Percentiles rank a stretch among this genome's conserved stretches.
Evolutionary conservation across 176 grass and related monocot genomes (phyloP).

Genomic region (Aegilops bicornis): DNA sequence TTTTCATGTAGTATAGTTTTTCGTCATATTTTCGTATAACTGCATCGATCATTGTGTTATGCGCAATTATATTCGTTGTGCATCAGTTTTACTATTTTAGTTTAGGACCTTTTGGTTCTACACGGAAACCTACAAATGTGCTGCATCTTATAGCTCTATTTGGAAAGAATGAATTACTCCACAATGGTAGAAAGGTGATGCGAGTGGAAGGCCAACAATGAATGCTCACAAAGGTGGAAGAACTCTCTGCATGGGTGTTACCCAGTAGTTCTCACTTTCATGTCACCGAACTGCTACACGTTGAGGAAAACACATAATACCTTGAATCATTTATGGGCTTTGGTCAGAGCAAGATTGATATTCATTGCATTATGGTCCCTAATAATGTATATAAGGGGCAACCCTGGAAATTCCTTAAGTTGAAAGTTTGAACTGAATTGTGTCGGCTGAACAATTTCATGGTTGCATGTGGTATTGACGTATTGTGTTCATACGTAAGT

Average conservation of each 20-base stretch:
- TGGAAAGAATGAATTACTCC: background rate
- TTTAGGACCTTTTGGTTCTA: background rate
- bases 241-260: background rate
- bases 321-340: conserved; percentile 2
- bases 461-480: background rate
- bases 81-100: background rate
- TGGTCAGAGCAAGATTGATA: background rate
- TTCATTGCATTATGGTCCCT: background rate
- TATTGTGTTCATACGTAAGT: background rate
- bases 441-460: conserved; percentile 18
- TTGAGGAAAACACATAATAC: background rate
- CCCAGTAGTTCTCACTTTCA: background rate
- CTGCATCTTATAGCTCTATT: background rate
- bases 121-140: background rate
- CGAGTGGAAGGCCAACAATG: background rate
- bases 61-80: background rate
- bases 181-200: background rate
- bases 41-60: background rate
- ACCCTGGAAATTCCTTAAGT: background rate
- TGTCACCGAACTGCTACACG: background rate
- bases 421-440: background rate
- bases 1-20: background rate
- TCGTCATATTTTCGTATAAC: background rate
- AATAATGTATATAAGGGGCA: background rate
- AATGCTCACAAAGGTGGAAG: background rate